Base-by-base conservation (phyloP, 2,329 filamentous ascomycete species). In the Gaeumannomyces sp. region DNA sequence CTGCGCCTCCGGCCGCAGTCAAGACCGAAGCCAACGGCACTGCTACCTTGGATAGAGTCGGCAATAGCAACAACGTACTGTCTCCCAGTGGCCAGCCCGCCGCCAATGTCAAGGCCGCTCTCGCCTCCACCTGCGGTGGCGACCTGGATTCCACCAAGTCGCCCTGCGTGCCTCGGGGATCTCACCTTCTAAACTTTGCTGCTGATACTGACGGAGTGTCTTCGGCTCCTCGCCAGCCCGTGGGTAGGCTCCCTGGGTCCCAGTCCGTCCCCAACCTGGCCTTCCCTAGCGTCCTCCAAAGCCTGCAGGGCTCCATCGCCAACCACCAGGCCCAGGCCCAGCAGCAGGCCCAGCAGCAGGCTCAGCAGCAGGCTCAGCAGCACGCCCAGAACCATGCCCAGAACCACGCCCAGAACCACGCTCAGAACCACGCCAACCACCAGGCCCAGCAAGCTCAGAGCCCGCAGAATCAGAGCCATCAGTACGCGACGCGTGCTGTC, bases 221-320 rank as follows among this genome's bases (percentile, higher is more conserved):
- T 10, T 22, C 45, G 19, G 2, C 19, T 53, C 13, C 45, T 5
- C 60, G 60, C 27, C 38, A 29, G 45, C 60, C 60, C 38, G 38
- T 62, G 25, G 60, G 60, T 25, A 29, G 50, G 38, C n/a, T 62
- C 3, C 60, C 60, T 2, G 60, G 60, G 8, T 62, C 60, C 1
- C 38, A 62, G 38, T 62, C 60, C 13, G 60, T 62, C 16, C 60
- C 60, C 7, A 62, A 53, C 27, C 60, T 62, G n/a, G 38, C 25
- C 45, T 33, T 14, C 60, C 45, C 45, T 10, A 6, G 13, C 38
- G 8, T 4, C 7, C 8, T 53, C 14, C 45, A 25, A 7, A 25
- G 2, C 7, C 7, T n/a, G 7, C 22, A 53, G 45, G 19, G 8
- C 45, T n/a, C 16, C 45, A 22, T n/a, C 19, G 16, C 45, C 2